A percentile compares a stretch with the other conserved stretches of the same genome.
phyloP scores from a whole-genome alignment of 202 grass and related monocot species.

The Eragrostis tef region DNA sequence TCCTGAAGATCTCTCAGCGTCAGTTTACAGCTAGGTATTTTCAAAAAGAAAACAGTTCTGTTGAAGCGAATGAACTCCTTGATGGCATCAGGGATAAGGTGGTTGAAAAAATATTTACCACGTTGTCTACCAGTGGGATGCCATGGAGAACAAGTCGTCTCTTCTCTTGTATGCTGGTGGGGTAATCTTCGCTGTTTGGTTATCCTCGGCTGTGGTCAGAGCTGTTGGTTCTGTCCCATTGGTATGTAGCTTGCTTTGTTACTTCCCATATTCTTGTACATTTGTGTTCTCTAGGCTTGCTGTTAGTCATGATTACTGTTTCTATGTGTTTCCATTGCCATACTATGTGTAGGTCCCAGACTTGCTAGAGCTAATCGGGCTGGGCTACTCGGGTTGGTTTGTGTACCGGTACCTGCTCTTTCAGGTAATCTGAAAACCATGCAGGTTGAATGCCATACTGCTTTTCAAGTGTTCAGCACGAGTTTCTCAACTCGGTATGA shows the following conservation, averaged over 20 bases:
- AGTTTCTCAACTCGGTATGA: constrained; percentile 38
- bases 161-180: constrained; percentile 62
- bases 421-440: constrained; percentile 56
- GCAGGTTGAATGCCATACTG: neutral
- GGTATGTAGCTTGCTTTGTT: constrained; percentile 47
- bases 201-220: constrained; percentile 63
- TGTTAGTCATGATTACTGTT: constrained; percentile 11
- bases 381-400: constrained; percentile 72
- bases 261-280: constrained; percentile 19
- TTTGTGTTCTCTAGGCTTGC: neutral
- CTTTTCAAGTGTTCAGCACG: constrained; percentile 31
- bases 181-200: constrained; percentile 62
- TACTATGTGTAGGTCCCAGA: constrained; percentile 61
- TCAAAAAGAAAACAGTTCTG: constrained; percentile 56
- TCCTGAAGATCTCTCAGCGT: constrained; percentile 48
- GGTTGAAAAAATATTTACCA: constrained; percentile 17
- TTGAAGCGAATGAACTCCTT: constrained; percentile 46
- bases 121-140: constrained; percentile 61
- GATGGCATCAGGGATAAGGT: constrained; percentile 64
- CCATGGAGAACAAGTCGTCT: constrained; percentile 65
- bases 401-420: constrained; percentile 78
- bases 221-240: constrained; percentile 66
- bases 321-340: constrained; percentile 8
- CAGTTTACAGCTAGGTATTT: constrained; percentile 52
- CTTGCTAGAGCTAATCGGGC: constrained; percentile 70